A percentile compares a stretch with the other conserved stretches of the same genome.
These are phyloP conservation scores for Chytriomyces sp. DNA, from an alignment of 192 early-diverging fungal genomes.

Conservation along the genomic window DNA sequence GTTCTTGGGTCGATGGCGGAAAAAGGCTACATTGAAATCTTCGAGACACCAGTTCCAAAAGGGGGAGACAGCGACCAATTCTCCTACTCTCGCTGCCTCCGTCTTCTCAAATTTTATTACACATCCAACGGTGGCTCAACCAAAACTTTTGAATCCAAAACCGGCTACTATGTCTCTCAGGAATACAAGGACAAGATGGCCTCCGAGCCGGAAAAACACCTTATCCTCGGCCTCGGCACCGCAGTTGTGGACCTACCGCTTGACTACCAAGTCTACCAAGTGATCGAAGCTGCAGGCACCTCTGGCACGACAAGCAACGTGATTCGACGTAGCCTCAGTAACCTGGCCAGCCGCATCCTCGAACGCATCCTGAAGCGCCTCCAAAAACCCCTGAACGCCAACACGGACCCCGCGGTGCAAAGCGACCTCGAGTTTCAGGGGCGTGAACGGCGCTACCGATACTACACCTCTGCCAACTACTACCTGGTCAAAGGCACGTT, in stretches of 20 bases:
- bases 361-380: conserved; percentile 51
- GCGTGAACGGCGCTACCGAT: conserved; percentile 64
- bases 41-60: conserved; percentile 27
- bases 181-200: conserved; percentile 22
- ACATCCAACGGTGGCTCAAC: not conserved
- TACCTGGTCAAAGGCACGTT: not conserved
- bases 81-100: conserved; percentile 47
- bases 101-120: conserved; percentile 47
- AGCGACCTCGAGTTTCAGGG: conserved; percentile 64
- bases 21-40: conserved; percentile 53
- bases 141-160: not conserved
- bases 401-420: conserved; percentile 35
- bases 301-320: conserved; percentile 57
- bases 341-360: conserved; percentile 52
- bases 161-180: not conserved
- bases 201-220: conserved; percentile 33
- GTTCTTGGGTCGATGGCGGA: conserved; percentile 49
- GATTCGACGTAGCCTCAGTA: conserved; percentile 52
- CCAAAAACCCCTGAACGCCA: conserved; percentile 39
- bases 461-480: conserved; percentile 51
- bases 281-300: conserved; percentile 53
- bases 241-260: conserved; percentile 59
- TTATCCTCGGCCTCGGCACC: conserved; percentile 50
- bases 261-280: conserved; percentile 65
- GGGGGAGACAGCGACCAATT: conserved; percentile 15